phyloP scores from a whole-genome alignment of 306 rosid genomes.

The Sicyos edulis region DNA sequence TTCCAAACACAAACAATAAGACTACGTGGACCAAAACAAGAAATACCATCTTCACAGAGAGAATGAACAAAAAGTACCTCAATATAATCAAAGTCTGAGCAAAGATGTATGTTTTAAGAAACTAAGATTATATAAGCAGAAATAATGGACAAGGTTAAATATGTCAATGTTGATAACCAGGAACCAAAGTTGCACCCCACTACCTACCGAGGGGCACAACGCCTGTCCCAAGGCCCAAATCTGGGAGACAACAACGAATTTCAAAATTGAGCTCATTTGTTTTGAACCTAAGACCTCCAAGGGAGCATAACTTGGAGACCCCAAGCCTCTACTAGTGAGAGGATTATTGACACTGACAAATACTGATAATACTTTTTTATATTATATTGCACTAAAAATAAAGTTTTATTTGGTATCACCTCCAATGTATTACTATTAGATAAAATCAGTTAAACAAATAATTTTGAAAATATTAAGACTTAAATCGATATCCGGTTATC shows the following conservation, averaged over 20 bases:
- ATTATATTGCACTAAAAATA: background rate
- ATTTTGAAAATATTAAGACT: background rate
- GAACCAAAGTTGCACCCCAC: too few species aligned
- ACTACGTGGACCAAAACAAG: background rate
- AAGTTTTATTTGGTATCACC: background rate
- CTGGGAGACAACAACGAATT: too few species aligned
- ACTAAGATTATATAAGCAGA: background rate
- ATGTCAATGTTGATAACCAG: too few species aligned
- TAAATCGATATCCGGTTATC: background rate
- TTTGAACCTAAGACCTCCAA: too few species aligned
- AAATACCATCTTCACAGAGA: background rate
- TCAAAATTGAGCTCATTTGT: too few species aligned
- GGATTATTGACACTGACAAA: background rate
- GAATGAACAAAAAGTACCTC: background rate
- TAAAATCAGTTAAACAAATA: too few species aligned
- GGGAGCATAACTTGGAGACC: too few species aligned
- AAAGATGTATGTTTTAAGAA: constrained; percentile 8
- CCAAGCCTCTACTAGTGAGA: background rate
- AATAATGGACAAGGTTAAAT: background rate
- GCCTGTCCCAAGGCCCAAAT: too few species aligned
- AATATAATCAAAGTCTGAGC: background rate
- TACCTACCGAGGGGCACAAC: too few species aligned
- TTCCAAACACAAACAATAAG: background rate
- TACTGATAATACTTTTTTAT: background rate
- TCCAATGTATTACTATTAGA: background rate